Base-by-base conservation (phyloP, 2,329 filamentous ascomycete genomes). In the Ophidiomyces ophidiicola region DNA sequence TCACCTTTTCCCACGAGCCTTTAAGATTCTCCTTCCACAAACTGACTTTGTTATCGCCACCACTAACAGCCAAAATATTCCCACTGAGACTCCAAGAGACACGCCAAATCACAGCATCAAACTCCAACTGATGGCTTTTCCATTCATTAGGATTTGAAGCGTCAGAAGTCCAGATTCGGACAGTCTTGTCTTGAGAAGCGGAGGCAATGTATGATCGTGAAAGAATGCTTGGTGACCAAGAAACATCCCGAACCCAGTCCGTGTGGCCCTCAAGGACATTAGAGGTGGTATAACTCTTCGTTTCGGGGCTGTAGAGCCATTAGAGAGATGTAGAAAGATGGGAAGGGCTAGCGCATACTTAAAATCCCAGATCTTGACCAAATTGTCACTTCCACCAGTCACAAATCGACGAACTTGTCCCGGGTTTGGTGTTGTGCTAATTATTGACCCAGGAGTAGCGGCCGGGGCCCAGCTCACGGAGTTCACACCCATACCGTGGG, bases 1-100 rank as follows among this genome's bases (percentile, higher is more conserved):
- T 94, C 49, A 96, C 84, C 54, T 82, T 84, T 64, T 96, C 87
- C 90, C 90, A 98, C 57, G 93, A 84, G 40, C 90, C 90, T 59
- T 82, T 82, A 52, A 98, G 68, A 59, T 93, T 93, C 73, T 98
- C 90, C 73, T 96, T 98, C 88, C 88, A 98, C 60, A 98, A 64
- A 39, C 81, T 92, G 41, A 98, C 87, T 67, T 92, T 87, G 70
- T 98, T 98, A 64, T 98, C 88, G 18, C 82, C 84, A 26, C 85
- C 85, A 57, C 82, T 90, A 46, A 94, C 85, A 6, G 90, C 90
- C 52, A 98, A 70, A 14, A 96, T 87, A 59, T 98, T 98, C 37
- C 90, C 90, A 61, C 85, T 94, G 57, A 96, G 69, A 53, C 86
- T 94, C 90, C 90, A 98, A 70, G 85, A 94, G 32, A 94, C 90